Conservation (phyloP, 1,284 basidiomycete species). For the Sporisorium graminicola region DNA sequence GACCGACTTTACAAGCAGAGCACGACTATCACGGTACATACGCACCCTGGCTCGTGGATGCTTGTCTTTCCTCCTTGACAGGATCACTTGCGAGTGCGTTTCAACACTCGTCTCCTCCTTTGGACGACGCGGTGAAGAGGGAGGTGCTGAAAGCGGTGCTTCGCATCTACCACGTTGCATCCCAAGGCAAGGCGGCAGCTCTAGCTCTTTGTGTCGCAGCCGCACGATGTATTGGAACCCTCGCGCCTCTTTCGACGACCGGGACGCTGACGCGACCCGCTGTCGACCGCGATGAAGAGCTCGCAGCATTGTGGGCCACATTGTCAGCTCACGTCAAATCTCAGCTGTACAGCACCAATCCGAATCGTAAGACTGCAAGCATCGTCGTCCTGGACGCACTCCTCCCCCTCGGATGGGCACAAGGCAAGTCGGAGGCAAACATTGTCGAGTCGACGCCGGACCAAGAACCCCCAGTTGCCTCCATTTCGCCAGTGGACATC, state of each 20-base stretch:
- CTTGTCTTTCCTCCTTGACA: constrained; percentile 22
- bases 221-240: constrained; percentile 22
- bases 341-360: constrained; percentile 39
- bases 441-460: no score
- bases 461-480: neutral
- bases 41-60: constrained; percentile 38
- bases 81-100: neutral
- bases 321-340: constrained; percentile 28
- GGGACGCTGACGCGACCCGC: neutral
- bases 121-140: neutral
- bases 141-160: constrained; percentile 21
- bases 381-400: constrained; percentile 33
- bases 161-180: constrained; percentile 30
- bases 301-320: constrained; percentile 21
- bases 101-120: neutral
- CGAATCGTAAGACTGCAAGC: constrained; percentile 35
- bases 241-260: neutral
- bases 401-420: constrained; percentile 34
- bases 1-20: constrained; percentile 8
- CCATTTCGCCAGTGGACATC: constrained; percentile 15
- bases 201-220: constrained; percentile 37
- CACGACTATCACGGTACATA: constrained; percentile 30
- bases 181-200: constrained; percentile 28
- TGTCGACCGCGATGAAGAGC: constrained; percentile 20
- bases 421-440: neutral